Base-by-base conservation (phyloP, 768 basidiomycete genomes). In the Hygrophorus pudorinus region DNA sequence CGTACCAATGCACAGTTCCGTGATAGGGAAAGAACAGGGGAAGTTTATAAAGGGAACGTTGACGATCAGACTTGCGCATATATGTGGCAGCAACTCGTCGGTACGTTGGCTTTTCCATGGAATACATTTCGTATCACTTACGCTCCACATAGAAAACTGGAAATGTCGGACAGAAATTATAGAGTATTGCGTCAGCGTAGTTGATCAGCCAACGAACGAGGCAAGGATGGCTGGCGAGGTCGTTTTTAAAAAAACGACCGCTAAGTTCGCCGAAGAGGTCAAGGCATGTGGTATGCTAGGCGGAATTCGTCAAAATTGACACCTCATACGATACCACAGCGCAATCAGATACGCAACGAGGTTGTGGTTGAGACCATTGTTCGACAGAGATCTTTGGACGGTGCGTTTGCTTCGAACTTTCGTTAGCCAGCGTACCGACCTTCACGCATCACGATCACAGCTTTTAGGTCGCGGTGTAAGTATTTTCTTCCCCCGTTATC, bases 61-160 rank as follows among this genome's bases (percentile, higher is more conserved):
- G 79, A 87, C 56, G 83, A 85, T 43, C 75, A 79, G 57, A 79
- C 85, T 40, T 91, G 87, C 59, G 70, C 73, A 8, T 71, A 79
- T 51, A 60, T 90, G 32, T 90, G 88, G 87, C 70, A 72, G 53
- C 81, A 90, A 54, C 67, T 91, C 49, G 72, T 85, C 47, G 81
- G 87, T 86, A 48, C 38, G 42, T 37, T 47, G 30, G 48, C 46
- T 41, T 46, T n/a, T 52, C 32, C 47, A 48, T 46, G 57, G 44
- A 48, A 41, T 51, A 50, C 31, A 54, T 34, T 35, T 54, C 46
- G 46, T n/a, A n/a, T n/a, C n/a, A n/a, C 37, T 42, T 44, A 45
- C 14, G 21, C 29, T 17, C 28, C 30, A 34, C 20, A n/a, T 12
- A 75, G 72, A 67, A 46, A 78, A 78, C 50, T 90, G 87, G 87